phyloP scores from a whole-genome alignment of 23 red algal species.

The Cyanidioschyzon merolae region DNA sequence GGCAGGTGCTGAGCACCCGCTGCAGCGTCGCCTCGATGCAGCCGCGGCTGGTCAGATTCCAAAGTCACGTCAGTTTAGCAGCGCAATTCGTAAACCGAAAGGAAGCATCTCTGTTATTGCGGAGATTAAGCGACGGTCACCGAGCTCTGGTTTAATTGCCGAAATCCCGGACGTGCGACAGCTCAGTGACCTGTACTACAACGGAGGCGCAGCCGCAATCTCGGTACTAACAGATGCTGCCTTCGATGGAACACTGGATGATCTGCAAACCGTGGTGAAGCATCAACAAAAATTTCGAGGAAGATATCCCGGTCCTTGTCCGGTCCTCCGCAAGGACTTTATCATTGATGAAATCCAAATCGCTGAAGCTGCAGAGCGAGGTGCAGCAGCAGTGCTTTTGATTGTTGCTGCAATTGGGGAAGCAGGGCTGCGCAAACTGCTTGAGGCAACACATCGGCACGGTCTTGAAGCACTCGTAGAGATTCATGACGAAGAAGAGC shows the following conservation, averaged over 20 bases:
- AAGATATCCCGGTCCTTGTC: conserved; percentile 69
- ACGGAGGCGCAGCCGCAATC: conserved; percentile 76
- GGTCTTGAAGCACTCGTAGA: conserved; percentile 91
- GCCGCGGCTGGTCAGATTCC: conserved; percentile 2
- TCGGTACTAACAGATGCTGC: conserved; percentile 92
- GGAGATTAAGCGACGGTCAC: conserved; percentile 87
- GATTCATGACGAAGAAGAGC: conserved; percentile 80
- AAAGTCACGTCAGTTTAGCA: conserved; percentile 39
- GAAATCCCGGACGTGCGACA: conserved; percentile 47
- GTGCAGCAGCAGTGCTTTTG: conserved; percentile 76
- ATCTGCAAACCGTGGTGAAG: conserved; percentile 48
- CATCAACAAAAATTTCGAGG: conserved; percentile 49
- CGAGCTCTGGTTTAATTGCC: conserved; percentile 60
- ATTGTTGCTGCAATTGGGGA: conserved; percentile 80
- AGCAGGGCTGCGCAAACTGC: conserved; percentile 46
- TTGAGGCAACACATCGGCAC: conserved; percentile 39
- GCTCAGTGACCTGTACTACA: conserved; percentile 61
- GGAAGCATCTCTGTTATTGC: conserved; percentile 75
- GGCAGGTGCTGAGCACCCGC: conserved; percentile 38
- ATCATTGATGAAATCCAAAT: conserved; percentile 97
- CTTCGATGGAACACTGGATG: conserved; percentile 81
- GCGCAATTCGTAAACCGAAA: conserved; percentile 34
- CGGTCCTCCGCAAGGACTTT: conserved; percentile 93
- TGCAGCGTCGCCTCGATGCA: conserved; percentile 27
- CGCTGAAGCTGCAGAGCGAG: conserved; percentile 73